Evolutionary conservation across 2,329 filamentous ascomycete genomes (phyloP), one percentile per base, ranked within the genome.

Genomic region (Apiospora marii): DNA sequence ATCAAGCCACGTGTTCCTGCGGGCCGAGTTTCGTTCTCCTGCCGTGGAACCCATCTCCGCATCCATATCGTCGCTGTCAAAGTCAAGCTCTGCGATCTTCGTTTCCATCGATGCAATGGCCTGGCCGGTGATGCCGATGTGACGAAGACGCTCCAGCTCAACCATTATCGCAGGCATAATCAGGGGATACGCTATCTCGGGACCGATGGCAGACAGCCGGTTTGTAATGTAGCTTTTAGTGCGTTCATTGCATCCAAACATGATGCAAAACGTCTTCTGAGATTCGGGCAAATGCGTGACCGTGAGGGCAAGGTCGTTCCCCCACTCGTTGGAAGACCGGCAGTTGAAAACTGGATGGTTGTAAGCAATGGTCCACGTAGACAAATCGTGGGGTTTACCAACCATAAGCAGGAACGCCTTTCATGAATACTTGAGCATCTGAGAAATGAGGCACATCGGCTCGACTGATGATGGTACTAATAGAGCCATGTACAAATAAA

Each of bases 81-180:
- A 53, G n/a, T 77, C 74, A 1, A 79, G 71, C 4, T 78, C 72
- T 13, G 75, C 72, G 3, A 80, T 79, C 0, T 73, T 74, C 0
- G 61, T 71, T 53, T 81, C 78, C 2, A 81, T 70, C 1, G 76
- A 70, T 41, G 75, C 71, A 16, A 78, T 78, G 22, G 75, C 74
- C 0, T 67, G 8, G 4, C 78, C 74, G 0, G 79, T 73, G 0
- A 77, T 68, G 0, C 68, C 16, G 4, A 77, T 68, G 48, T 80
- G 77, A n/a, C 79, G 73, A 1, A 44, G 67, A 7, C 79, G 73
- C 68, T 82, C 80, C 0, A 82, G 71, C 69, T 82, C 80, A 3
- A 76, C 77, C 10, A 82, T 75, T 2, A 82, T 80, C 1, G 78
- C 79, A 0, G 77, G 76, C 7, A 81, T 10, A 0, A 82, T 64